Base-by-base conservation (phyloP, 768 basidiomycete species). In the Thelephora aurantiotincta region DNA sequence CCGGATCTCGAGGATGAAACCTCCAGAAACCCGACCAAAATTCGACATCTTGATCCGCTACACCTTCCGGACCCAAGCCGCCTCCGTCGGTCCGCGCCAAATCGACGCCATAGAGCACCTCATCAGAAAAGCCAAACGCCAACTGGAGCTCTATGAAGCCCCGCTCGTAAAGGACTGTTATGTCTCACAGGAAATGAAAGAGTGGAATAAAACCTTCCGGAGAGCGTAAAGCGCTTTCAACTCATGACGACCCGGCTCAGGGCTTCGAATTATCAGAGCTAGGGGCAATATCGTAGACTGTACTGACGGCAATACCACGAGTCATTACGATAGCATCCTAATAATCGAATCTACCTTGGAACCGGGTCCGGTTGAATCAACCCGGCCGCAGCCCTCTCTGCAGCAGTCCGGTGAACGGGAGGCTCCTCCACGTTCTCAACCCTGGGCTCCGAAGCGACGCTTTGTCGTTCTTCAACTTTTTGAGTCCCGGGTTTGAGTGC, bases 51-150 rank as follows among this genome's bases (percentile, higher is more conserved):
- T 75, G 58, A 67, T 84, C 30, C 81, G 77, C 50, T 80, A 81
- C 59, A 73, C 68, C 11, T 90, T 91, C 62, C 81, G 66, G 57
- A 67, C 67, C 5, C 80, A 81, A 55, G 80, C 82, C 4, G 56
- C 68, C 4, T 66, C 66, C 1, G 68, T 86, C 20, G 74, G 81
- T 3, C 72, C 80, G 5, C 75, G 82, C 11, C 74, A 85, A 47
- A 68, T 89, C 50, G 69, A 70, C 47, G 74, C 74, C 7, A 73
- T 90, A 34, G 87, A 91, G 54, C 80, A 88, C 59, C 67, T 88
- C 33, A 58, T 91, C n/a, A 73, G 87, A 42, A 75, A 74, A 47
- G 82, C 82, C 2, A 62, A 55, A 44, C 68, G 78, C 51, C 82
- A 86, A 53, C 55, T 89, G 35, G 82, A 85, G 55, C 68, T 71